A percentile compares a stretch with the other conserved stretches of the same genome.
Evolutionary conservation across 495 filamentous ascomycete genomes (phyloP).

Genomic region (Pyronema domesticum): DNA sequence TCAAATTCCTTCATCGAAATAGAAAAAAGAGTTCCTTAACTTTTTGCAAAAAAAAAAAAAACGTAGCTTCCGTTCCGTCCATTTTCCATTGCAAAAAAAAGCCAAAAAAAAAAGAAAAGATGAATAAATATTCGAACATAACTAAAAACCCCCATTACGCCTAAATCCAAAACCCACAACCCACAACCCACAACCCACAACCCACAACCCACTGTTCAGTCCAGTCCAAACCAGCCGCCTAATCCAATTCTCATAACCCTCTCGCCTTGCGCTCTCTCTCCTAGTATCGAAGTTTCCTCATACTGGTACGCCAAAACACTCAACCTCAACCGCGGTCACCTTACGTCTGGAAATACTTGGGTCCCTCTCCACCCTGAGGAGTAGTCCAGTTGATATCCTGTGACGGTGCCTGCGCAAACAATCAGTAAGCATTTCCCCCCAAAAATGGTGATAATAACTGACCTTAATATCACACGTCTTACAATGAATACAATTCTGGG

Average conservation of each 20-base stretch:
- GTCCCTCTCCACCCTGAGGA: slow-evolving; percentile 88
- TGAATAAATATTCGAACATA: background rate
- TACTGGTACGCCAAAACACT: background rate
- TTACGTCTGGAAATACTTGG: slow-evolving; percentile 88
- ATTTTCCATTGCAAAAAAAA: no score
- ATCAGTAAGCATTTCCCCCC: background rate
- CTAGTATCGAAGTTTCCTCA: background rate
- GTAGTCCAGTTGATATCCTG: slow-evolving; percentile 97
- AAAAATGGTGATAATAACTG: background rate
- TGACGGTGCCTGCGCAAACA: slow-evolving; percentile 38
- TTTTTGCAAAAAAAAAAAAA: background rate
- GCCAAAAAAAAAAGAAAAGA: background rate
- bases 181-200: no score
- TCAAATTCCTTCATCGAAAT: no score
- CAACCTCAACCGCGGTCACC: background rate
- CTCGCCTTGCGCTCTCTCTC: background rate
- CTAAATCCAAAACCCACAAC: no score
- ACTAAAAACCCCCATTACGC: no score
- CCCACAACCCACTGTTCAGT: no score
- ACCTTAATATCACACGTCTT: slow-evolving; percentile 98
- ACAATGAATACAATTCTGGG: slow-evolving; percentile 97
- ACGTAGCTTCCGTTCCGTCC: no score
- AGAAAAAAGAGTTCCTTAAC: no score
- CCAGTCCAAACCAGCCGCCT: no score
- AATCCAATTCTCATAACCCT: background rate